Percentiles rank a stretch among this genome's conserved stretches.
Evolutionary conservation across 2,329 filamentous ascomycete genomes (phyloP).

Genomic region (Aspergillus viridinutans): DNA sequence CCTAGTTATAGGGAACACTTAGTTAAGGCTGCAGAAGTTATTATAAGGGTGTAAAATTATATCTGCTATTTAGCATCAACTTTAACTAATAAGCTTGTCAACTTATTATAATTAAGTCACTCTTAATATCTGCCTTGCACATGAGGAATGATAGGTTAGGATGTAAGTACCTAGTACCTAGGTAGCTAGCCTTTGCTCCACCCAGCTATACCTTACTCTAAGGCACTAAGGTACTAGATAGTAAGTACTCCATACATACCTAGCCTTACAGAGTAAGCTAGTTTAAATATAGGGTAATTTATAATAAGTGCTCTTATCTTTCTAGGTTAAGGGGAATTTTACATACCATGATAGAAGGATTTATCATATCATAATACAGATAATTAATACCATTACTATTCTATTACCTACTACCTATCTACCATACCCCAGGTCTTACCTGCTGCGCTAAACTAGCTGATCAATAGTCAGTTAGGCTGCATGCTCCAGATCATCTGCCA

Average conservation of each 20-base stretch:
- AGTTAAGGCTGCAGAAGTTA: too few species aligned
- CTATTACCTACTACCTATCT: constrained; percentile 9
- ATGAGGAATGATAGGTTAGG: neutral
- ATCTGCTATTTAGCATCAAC: neutral
- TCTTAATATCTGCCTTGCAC: neutral
- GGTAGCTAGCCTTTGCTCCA: neutral
- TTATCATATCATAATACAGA: constrained; percentile 2
- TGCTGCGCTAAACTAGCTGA: constrained; percentile 18
- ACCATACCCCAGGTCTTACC: constrained; percentile 16
- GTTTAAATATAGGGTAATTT: neutral
- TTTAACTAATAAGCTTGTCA: neutral
- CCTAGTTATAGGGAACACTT: too few species aligned
- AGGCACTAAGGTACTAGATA: too few species aligned
- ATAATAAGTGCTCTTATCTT: neutral
- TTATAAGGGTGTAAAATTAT: too few species aligned
- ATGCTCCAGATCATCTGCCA: constrained; percentile 17
- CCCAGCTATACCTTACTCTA: neutral
- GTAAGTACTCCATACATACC: too few species aligned
- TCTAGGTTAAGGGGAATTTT: neutral
- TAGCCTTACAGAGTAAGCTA: neutral
- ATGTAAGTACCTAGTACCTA: neutral
- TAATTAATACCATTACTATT: constrained; percentile 8
- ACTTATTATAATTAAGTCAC: neutral
- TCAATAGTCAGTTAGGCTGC: constrained; percentile 19
- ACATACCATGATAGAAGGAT: neutral